A percentile compares a stretch with the other conserved stretches of the same genome.
Conservation (phyloP, 2,329 filamentous ascomycete species). For the Diaporthe citrichinensis region DNA sequence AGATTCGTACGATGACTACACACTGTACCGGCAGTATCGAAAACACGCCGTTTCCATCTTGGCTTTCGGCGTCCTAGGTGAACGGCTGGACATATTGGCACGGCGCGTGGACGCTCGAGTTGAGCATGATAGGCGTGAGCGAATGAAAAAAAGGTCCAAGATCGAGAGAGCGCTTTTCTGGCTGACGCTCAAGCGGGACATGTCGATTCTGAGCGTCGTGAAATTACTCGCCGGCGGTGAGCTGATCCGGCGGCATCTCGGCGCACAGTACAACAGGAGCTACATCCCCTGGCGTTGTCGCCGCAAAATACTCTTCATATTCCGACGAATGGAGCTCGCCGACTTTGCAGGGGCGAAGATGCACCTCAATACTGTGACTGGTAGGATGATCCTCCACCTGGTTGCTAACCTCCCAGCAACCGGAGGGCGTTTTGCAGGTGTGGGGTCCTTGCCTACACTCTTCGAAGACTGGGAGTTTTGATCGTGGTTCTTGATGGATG, state of each 20-base stretch:
- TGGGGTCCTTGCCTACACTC: background rate
- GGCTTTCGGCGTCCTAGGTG: background rate
- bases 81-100: background rate
- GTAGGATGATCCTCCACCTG: background rate
- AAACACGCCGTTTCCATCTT: slow-evolving; percentile 11
- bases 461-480: background rate
- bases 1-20: slow-evolving; percentile 18
- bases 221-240: background rate
- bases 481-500: background rate
- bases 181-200: rapidly evolving
- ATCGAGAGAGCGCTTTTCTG: rapidly evolving
- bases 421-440: too few species aligned
- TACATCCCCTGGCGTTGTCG: background rate
- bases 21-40: background rate
- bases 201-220: background rate
- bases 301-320: background rate
- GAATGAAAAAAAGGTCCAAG: too few species aligned
- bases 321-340: rapidly evolving
- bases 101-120: background rate
- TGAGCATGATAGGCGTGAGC: background rate
- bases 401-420: background rate
- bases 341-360: background rate
- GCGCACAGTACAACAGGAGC: background rate
- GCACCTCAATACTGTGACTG: background rate
- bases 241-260: background rate